Evolutionary conservation across 2,329 filamentous ascomycete species (phyloP), one percentile per base, ranked within the genome.

Genomic region (Fusarium gaditjirri): DNA sequence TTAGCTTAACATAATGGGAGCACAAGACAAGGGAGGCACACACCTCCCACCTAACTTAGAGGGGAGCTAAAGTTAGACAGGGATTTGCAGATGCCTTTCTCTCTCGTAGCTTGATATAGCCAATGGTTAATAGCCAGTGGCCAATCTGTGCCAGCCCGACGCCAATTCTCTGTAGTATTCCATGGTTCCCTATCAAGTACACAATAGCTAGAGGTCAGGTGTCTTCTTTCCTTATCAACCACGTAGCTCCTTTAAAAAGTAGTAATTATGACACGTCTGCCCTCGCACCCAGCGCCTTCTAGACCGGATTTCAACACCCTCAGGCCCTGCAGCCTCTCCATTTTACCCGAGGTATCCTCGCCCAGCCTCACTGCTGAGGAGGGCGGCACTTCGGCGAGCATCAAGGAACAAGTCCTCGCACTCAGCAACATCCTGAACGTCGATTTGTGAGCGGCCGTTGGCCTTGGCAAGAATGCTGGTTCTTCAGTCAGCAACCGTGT

Each of bases 401-500:
- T 96, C 93, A 74, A 95, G 89, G 85, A 96, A 95, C 55, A 96
- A 84, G 78, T 94, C 92, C 81, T 95, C 92, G 80, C 93, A 95
- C 83, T 96, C 93, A 21, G 88, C 88, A 72, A 96, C 90, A 81
- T 95, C 93, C 77, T 90, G 87, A 62, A 93, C 84, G 77, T 94
- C 92, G 78, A 95, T 94, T 79, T 93, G 91, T 71, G 86, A 88
- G 77, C 91, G 90, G 66, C 93, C 93, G 80, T 92, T 93, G 78
- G 96, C 93, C 80, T 93, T 92, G 66, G 95, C 94, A 77, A 98
- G 88, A 82, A 98, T 97, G 82, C 93, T 91, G 72, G 78, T 74
- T 80, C 76, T 77, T 63, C 66, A 74, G 76, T 81, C 71, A 81
- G 80, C 74, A 72, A 72, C 65, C 72, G 68, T 77, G 78, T 80